These are phyloP conservation scores for Cladophialophora immunda DNA, from an alignment of 2,329 filamentous ascomycete species.

Conservation along the genomic window DNA sequence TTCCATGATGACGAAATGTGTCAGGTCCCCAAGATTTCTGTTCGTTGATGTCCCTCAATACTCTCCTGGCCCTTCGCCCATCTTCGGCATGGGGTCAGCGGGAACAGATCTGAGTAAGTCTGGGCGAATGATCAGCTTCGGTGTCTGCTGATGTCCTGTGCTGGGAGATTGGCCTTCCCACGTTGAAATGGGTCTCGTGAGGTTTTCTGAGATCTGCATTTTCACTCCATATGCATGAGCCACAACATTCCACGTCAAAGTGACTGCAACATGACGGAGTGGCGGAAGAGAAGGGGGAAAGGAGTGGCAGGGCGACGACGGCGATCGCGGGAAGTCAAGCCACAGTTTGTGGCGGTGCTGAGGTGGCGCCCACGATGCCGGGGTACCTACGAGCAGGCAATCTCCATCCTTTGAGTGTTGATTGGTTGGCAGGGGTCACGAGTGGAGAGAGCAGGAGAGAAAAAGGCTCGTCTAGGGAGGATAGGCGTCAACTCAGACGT, in stretches of 20 bases:
- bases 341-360: conserved; percentile 19
- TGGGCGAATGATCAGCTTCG: neutral
- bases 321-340: conserved; percentile 12
- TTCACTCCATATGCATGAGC: no score
- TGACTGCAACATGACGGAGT: neutral
- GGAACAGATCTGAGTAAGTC: neutral
- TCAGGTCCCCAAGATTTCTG: neutral
- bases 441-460: neutral
- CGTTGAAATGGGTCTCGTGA: neutral
- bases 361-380: conserved; percentile 1
- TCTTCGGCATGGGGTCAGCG: neutral
- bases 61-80: neutral
- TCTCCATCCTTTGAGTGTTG: neutral
- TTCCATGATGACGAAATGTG: conserved; percentile 2
- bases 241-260: conserved; percentile 14
- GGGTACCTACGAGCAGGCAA: neutral
- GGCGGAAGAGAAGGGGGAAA: neutral
- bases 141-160: neutral
- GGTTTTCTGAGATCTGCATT: neutral
- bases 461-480: neutral
- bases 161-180: neutral
- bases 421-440: neutral
- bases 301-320: neutral
- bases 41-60: neutral
- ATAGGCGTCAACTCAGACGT: conserved; percentile 13